Conservation (phyloP, 148 eudicot genomes). For the Oxyria digyna region DNA sequence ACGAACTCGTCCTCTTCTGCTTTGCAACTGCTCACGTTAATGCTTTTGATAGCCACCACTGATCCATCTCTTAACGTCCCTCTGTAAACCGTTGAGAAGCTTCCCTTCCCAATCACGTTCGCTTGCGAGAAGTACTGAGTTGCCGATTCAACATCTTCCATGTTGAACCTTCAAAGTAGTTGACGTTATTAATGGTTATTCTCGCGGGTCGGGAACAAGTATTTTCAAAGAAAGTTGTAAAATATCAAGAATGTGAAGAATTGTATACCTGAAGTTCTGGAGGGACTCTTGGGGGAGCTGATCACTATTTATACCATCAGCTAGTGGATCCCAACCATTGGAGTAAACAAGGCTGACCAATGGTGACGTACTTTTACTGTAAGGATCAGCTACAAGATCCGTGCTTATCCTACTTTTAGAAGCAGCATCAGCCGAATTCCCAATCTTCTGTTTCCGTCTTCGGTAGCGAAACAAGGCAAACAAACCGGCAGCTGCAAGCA, state of each 20-base stretch:
- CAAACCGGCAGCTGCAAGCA: slow-evolving; percentile 28
- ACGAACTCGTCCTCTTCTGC: slow-evolving; percentile 74
- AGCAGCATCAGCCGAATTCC: slow-evolving; percentile 25
- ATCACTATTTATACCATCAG: slow-evolving; percentile 19
- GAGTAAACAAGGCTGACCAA: slow-evolving; percentile 47
- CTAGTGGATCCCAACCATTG: slow-evolving; percentile 55
- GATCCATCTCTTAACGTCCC: slow-evolving; percentile 77
- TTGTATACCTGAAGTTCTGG: slow-evolving; percentile 29
- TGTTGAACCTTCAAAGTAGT: slow-evolving; percentile 39
- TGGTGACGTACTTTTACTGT: slow-evolving; percentile 54
- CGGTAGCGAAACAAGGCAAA: slow-evolving; percentile 29
- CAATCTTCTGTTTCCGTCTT: slow-evolving; percentile 65
- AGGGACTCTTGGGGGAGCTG: slow-evolving; percentile 27
- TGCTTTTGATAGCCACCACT: slow-evolving; percentile 57
- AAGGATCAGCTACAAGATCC: slow-evolving; percentile 29
- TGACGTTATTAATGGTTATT: no score
- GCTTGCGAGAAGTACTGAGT: slow-evolving; percentile 64
- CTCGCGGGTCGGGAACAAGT: no score
- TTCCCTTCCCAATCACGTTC: slow-evolving; percentile 64
- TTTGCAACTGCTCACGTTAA: slow-evolving; percentile 62
- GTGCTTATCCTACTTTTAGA: slow-evolving; percentile 48
- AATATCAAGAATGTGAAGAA: no score
- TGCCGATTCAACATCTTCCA: slow-evolving; percentile 88
- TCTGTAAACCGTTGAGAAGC: slow-evolving; percentile 70
- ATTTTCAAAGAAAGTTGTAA: no score